Evolutionary conservation across 1,139 yeast genomes (phyloP).

Genomic region (Blastobotrys serpentis): DNA sequence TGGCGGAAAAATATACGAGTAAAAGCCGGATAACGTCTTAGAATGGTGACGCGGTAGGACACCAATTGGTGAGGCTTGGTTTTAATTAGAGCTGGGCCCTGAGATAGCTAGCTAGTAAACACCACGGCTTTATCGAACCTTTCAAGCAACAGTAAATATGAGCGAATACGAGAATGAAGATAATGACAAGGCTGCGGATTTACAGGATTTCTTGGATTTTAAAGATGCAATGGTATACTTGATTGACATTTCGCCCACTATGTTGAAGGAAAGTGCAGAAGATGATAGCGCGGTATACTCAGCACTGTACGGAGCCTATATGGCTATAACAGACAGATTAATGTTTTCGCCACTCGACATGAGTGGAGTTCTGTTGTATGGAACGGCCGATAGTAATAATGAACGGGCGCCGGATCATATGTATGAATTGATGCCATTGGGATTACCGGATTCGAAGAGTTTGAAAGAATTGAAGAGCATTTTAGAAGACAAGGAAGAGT

Average conservation of each 20-base stretch:
- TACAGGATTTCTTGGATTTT: conserved; percentile 29
- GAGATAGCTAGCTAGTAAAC: too few species aligned
- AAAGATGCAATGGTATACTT: conserved; percentile 40
- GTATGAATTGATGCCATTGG: conserved; percentile 32
- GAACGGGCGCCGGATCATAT: conserved; percentile 17
- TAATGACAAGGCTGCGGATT: conserved; percentile 7
- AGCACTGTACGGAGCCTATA: conserved; percentile 36
- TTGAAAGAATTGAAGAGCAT: conserved; percentile 31
- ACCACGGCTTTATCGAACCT: too few species aligned
- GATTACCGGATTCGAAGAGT: conserved; percentile 34
- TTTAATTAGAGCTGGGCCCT: too few species aligned
- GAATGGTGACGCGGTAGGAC: too few species aligned
- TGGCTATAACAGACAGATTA: conserved; percentile 34
- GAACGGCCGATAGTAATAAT: conserved; percentile 27
- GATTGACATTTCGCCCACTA: conserved; percentile 38
- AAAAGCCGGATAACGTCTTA: too few species aligned
- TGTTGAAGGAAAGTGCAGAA: conserved; percentile 28
- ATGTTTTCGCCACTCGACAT: conserved; percentile 33
- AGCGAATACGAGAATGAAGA: conserved; percentile 1
- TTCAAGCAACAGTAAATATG: too few species aligned
- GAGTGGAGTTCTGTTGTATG: conserved; percentile 39
- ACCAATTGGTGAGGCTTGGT: too few species aligned
- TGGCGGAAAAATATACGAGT: too few species aligned
- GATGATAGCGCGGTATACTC: conserved; percentile 22
- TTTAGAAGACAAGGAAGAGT: conserved; percentile 26